Evolutionary conservation across 73 alveolate genomes (phyloP).

Genomic region (Paramecium biaurelia): DNA sequence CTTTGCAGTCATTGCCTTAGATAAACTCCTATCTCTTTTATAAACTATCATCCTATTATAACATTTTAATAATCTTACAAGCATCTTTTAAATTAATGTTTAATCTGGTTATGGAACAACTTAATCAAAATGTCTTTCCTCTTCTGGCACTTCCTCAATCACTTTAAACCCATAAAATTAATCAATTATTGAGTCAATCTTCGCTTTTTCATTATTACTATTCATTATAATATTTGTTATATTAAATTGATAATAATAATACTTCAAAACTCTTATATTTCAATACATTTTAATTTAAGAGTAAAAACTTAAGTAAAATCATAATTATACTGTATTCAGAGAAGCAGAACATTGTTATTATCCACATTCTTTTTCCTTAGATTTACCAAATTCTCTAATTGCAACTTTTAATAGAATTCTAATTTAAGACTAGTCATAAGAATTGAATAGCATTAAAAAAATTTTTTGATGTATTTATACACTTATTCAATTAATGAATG

Average conservation of each 20-base stretch:
- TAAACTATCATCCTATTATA: slow-evolving; percentile 16
- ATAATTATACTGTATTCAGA: not conserved
- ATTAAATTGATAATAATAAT: not conserved
- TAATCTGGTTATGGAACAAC: not conserved
- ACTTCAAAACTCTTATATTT: not conserved
- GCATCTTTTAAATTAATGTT: slow-evolving; percentile 21
- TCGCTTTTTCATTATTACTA: not conserved
- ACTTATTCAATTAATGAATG: not conserved
- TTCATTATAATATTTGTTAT: not conserved
- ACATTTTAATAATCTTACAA: not conserved
- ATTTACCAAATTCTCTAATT: not conserved
- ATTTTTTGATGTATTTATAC: no score
- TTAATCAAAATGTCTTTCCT: slow-evolving; percentile 15
- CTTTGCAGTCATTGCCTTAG: not conserved
- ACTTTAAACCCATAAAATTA: slow-evolving; percentile 1
- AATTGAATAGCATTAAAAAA: not conserved
- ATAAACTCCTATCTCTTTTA: not conserved
- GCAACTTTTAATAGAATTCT: not conserved
- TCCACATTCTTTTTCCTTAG: not conserved
- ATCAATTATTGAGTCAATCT: not conserved
- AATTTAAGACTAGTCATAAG: not conserved
- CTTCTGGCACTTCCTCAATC: slow-evolving; percentile 12
- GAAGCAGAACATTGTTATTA: not conserved
- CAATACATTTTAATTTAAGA: not conserved
- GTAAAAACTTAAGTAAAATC: no score